Percentiles rank a stretch among this genome's conserved stretches.
phyloP scores from a whole-genome alignment of 257 asterid genomes.

The Solanum raphanifolium region DNA sequence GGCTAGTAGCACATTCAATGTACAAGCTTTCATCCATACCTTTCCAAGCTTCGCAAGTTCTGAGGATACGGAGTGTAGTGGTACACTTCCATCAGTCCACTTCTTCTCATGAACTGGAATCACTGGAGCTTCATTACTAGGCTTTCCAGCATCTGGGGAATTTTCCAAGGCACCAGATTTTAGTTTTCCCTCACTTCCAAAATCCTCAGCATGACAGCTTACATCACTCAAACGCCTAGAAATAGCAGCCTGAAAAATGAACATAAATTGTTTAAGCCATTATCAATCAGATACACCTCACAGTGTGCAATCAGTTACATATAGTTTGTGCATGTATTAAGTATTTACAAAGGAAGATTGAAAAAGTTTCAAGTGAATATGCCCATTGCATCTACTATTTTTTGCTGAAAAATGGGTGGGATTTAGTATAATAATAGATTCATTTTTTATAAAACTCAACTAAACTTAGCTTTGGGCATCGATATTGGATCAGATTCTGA shows the following conservation, averaged over 20 bases:
- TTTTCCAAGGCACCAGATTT: slow-evolving; percentile 20
- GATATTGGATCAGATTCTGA: background rate
- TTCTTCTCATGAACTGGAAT: slow-evolving; percentile 92
- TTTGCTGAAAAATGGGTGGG: background rate
- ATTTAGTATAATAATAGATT: background rate
- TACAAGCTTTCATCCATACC: slow-evolving; percentile 24
- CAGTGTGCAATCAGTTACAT: background rate
- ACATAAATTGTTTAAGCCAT: background rate
- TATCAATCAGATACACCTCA: background rate
- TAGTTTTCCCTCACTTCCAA: slow-evolving; percentile 17
- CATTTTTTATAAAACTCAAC: background rate
- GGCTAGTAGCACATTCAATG: background rate
- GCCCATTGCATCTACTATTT: too few species aligned
- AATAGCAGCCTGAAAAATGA: slow-evolving; percentile 69
- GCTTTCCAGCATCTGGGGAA: slow-evolving; percentile 21
- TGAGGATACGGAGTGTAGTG: slow-evolving; percentile 53
- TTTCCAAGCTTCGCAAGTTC: slow-evolving; percentile 74
- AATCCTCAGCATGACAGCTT: slow-evolving; percentile 33
- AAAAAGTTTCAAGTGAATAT: background rate
- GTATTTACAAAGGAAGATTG: background rate
- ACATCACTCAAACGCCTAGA: slow-evolving; percentile 93
- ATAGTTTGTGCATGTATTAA: background rate
- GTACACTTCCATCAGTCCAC: slow-evolving; percentile 91
- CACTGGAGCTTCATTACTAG: slow-evolving; percentile 44
- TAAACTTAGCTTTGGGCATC: background rate